These are phyloP conservation scores for Dianthus caryophyllus DNA, from an alignment of 148 eudicot genomes.

Conservation along the genomic window DNA sequence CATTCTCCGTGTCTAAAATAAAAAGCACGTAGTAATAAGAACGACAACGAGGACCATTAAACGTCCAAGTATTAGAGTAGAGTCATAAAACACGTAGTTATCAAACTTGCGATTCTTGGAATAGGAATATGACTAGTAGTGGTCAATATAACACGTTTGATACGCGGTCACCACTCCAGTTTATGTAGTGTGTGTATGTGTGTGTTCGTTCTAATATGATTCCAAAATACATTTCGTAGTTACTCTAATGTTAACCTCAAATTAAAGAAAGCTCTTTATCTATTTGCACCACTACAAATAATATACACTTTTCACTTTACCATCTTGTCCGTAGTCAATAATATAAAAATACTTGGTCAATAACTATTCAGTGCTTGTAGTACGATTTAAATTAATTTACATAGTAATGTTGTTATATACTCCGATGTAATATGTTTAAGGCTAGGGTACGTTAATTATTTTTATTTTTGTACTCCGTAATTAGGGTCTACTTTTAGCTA, in stretches of 20 bases:
- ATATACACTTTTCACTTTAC: neutral
- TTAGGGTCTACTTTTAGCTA: too few relatives aligned
- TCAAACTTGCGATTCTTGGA: neutral
- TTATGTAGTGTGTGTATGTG: too few relatives aligned
- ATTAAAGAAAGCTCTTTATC: neutral
- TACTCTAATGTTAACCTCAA: neutral
- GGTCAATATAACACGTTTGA: neutral
- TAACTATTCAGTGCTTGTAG: neutral
- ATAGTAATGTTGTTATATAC: too few relatives aligned
- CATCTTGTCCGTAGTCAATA: neutral
- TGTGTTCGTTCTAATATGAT: neutral
- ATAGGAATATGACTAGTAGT: neutral
- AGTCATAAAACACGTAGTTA: too few relatives aligned
- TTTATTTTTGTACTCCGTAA: too few relatives aligned
- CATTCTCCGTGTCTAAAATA: too few relatives aligned
- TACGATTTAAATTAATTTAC: slow-evolving; percentile 1
- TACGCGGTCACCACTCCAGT: neutral
- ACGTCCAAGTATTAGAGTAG: too few relatives aligned
- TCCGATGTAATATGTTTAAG: too few relatives aligned
- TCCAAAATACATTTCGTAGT: neutral
- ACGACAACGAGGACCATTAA: too few relatives aligned
- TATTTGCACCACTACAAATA: neutral
- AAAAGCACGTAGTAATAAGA: too few relatives aligned
- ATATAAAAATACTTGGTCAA: neutral
- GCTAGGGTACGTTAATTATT: too few relatives aligned